phyloP scores from a whole-genome alignment of 2,329 filamentous ascomycete genomes.

The Torrubiella hemipterigena region DNA sequence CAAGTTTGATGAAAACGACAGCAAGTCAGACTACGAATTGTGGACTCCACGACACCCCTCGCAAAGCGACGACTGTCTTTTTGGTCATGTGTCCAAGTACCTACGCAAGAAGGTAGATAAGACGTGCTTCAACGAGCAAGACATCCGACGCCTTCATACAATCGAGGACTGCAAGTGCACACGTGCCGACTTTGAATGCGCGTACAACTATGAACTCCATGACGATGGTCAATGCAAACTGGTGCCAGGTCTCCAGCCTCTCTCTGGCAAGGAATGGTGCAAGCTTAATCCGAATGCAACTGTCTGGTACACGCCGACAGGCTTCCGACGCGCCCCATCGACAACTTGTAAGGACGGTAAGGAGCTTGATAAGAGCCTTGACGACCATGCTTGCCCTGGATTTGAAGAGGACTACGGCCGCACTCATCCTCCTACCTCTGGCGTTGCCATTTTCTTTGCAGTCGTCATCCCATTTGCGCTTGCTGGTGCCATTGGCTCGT shows the following conservation, averaged over 20 bases:
- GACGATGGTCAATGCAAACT: slow-evolving; percentile 65
- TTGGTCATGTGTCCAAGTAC: slow-evolving; percentile 82
- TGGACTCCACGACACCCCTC: slow-evolving; percentile 83
- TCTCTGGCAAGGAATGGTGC: slow-evolving; percentile 38
- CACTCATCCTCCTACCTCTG: slow-evolving; percentile 58
- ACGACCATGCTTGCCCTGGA: slow-evolving; percentile 51
- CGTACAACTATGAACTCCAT: slow-evolving; percentile 85
- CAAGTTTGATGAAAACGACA: slow-evolving; percentile 50
- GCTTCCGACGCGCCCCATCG: slow-evolving; percentile 80
- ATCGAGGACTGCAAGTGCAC: slow-evolving; percentile 75
- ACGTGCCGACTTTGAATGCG: slow-evolving; percentile 84
- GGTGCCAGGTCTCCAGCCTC: slow-evolving; percentile 58
- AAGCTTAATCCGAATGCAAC: slow-evolving; percentile 51
- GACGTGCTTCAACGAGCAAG: slow-evolving; percentile 71
- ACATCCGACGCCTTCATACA: slow-evolving; percentile 58
- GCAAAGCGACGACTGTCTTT: slow-evolving; percentile 70
- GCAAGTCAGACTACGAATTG: slow-evolving; percentile 61
- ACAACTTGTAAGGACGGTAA: slow-evolving; percentile 72
- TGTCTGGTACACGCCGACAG: slow-evolving; percentile 75
- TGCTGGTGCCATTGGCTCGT: slow-evolving; percentile 69
- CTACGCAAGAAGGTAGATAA: slow-evolving; percentile 75
- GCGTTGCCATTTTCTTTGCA: slow-evolving; percentile 72
- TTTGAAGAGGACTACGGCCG: slow-evolving; percentile 71
- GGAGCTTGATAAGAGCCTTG: slow-evolving; percentile 57
- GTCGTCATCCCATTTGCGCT: slow-evolving; percentile 62